Conservation (phyloP, 73 alveolate genomes). For the Tetrahymena borealis region DNA sequence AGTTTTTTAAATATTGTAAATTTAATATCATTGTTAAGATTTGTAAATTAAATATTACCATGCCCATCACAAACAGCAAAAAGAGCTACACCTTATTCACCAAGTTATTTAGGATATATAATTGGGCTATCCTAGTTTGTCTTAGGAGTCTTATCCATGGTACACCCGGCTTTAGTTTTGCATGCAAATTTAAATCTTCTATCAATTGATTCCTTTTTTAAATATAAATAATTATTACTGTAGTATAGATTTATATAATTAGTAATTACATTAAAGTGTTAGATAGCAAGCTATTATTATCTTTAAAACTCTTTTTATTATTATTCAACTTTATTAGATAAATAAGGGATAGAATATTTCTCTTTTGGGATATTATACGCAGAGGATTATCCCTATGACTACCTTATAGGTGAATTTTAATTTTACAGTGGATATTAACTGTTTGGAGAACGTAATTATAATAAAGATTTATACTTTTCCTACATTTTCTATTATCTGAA, state of each 20-base stretch:
- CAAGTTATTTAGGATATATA: neutral
- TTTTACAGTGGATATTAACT: neutral
- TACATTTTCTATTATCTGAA: neutral
- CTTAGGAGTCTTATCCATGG: neutral
- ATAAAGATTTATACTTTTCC: neutral
- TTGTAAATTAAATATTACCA: neutral
- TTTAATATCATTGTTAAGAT: neutral
- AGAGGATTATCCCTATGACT: no score
- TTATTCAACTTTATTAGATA: neutral
- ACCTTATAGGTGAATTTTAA: no score
- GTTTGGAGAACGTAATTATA: neutral
- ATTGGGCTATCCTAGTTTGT: neutral
- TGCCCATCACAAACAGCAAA: slow-evolving; percentile 2
- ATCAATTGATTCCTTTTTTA: neutral
- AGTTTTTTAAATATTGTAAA: no score
- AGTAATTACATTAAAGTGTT: neutral
- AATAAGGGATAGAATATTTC: neutral
- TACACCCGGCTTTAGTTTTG: neutral
- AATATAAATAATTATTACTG: no score
- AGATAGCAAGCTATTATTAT: neutral
- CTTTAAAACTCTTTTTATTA: neutral
- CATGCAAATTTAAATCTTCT: neutral
- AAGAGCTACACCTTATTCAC: neutral
- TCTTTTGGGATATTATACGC: neutral
- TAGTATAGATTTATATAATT: no score